Evolutionary conservation across 208 protist species (phyloP).

Genomic region (Leishmania braziliensis): DNA sequence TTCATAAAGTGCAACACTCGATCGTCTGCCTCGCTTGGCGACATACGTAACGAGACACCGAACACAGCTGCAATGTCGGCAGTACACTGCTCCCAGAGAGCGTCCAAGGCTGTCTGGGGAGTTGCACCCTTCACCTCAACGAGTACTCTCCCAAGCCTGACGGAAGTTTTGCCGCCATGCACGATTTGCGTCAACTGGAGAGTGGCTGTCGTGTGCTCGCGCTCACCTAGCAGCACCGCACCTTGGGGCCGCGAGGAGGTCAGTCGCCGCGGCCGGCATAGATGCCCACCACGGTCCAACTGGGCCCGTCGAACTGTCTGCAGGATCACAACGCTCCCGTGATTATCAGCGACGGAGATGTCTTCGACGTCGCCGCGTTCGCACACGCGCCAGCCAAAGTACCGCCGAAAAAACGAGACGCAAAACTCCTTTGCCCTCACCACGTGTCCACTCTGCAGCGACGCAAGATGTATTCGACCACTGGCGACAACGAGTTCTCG

Average conservation of each 20-base stretch:
- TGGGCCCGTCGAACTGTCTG: background rate
- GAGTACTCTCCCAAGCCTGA: slow-evolving; percentile 21
- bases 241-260: background rate
- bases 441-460: slow-evolving; percentile 6
- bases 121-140: slow-evolving; percentile 10
- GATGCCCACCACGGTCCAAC: background rate
- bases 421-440: slow-evolving; percentile 32
- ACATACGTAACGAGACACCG: slow-evolving; percentile 19
- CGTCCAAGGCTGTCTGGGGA: slow-evolving; percentile 1
- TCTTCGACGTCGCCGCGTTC: slow-evolving; percentile 17
- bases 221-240: background rate
- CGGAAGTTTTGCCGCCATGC: background rate
- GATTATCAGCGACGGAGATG: background rate
- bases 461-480: background rate
- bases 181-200: slow-evolving; percentile 21
- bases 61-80: slow-evolving; percentile 11
- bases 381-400: slow-evolving; percentile 43
- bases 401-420: slow-evolving; percentile 41
- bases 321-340: slow-evolving; percentile 17
- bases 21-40: slow-evolving; percentile 15
- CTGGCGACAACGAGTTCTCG: background rate
- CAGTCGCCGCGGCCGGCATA: background rate
- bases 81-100: slow-evolving; percentile 25
- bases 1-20: slow-evolving; percentile 18
- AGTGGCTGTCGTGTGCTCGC: background rate